phyloP scores from a whole-genome alignment of 306 rosid species.

The Pueraria montana region DNA sequence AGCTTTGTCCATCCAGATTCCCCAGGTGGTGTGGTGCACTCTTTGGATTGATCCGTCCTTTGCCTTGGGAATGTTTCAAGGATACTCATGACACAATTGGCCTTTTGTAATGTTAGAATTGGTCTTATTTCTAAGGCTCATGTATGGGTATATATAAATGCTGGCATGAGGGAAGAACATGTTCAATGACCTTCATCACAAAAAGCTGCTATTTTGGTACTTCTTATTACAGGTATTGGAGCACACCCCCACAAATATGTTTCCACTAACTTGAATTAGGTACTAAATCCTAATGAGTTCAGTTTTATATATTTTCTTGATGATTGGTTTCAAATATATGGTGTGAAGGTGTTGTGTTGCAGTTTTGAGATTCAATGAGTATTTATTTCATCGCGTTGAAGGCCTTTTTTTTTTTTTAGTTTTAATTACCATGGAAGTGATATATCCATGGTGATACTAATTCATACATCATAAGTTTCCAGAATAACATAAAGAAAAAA shows the following conservation, averaged over 20 bases:
- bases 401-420: constrained; percentile 10
- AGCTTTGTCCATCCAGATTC: constrained; percentile 56
- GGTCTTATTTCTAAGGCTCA: constrained; percentile 12
- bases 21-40: constrained; percentile 50
- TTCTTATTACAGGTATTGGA: constrained; percentile 64
- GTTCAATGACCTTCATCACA: constrained; percentile 67
- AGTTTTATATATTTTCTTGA: not conserved
- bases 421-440: constrained; percentile 26
- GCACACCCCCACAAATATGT: constrained; percentile 6
- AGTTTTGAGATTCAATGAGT: constrained; percentile 44
- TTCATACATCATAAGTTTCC: constrained; percentile 35
- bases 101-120: constrained; percentile 18
- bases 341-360: constrained; percentile 26
- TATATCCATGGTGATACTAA: not conserved
- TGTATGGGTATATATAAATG: constrained; percentile 47
- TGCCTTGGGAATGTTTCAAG: constrained; percentile 44
- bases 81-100: constrained; percentile 43
- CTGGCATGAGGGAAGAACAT: constrained; percentile 67
- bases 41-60: constrained; percentile 59
- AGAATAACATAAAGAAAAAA: constrained; percentile 29
- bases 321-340: constrained; percentile 1
- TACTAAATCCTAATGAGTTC: constrained; percentile 34
- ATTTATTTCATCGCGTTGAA: not conserved
- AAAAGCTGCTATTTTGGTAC: constrained; percentile 58
- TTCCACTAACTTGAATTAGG: constrained; percentile 17